Evolutionary conservation across 176 grass and related monocot genomes (phyloP).

Genomic region (Metroxylon sagu): DNA sequence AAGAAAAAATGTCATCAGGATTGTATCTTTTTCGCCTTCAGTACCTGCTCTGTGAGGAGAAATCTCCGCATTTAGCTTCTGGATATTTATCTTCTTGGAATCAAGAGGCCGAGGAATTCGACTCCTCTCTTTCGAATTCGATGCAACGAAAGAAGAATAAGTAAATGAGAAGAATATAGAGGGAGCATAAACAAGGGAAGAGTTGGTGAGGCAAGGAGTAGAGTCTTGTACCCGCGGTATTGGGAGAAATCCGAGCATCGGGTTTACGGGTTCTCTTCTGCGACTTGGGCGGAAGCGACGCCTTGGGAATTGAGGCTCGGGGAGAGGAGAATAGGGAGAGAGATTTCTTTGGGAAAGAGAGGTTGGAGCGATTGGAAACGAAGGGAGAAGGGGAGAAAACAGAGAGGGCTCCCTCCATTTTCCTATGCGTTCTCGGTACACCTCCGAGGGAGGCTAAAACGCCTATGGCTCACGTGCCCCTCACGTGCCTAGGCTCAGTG

Average conservation of each 20-base stretch:
- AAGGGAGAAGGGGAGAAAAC: conserved; percentile 1
- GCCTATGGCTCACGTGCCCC: too few species aligned
- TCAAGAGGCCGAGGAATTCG: conserved; percentile 25
- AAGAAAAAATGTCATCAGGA: not conserved
- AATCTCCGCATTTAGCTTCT: conserved; percentile 23
- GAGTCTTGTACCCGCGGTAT: not conserved
- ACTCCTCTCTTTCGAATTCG: conserved; percentile 24
- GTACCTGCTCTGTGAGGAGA: conserved; percentile 57
- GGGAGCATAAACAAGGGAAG: not conserved
- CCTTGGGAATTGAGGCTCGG: too few species aligned
- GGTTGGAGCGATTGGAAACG: not conserved
- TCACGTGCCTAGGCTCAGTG: too few species aligned
- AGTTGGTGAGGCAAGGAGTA: not conserved
- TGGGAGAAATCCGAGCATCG: not conserved
- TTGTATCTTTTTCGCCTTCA: not conserved
- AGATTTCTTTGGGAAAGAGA: conserved; percentile 2
- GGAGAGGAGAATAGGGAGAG: not conserved
- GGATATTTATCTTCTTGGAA: conserved; percentile 2
- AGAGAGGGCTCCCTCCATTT: conserved; percentile 31
- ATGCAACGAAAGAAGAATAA: conserved; percentile 11
- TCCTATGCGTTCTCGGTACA: not conserved
- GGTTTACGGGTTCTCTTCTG: not conserved
- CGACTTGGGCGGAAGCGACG: not conserved
- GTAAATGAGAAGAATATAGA: conserved; percentile 4
- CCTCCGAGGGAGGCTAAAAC: too few species aligned